These are phyloP conservation scores for Amanita thiersii DNA, from an alignment of 768 basidiomycete species.

Conservation along the genomic window DNA sequence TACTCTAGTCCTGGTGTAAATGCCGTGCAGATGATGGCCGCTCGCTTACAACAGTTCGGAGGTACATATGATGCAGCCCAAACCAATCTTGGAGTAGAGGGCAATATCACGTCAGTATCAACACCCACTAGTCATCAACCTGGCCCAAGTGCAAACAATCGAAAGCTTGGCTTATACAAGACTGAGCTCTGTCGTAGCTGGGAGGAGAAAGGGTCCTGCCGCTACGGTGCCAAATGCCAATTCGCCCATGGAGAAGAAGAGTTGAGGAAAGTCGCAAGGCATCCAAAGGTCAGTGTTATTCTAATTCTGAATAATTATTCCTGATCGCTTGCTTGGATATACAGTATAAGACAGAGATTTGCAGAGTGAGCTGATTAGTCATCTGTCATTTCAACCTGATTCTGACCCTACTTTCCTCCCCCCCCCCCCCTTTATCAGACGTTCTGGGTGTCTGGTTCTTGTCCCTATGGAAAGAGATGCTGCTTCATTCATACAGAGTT, in stretches of 20 bases:
- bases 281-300: conserved; percentile 65
- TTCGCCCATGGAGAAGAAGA: conserved; percentile 92
- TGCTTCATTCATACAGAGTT: conserved; percentile 92
- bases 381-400: conserved; percentile 8
- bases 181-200: conserved; percentile 86
- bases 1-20: conserved; percentile 49
- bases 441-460: conserved; percentile 91
- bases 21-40: conserved; percentile 49
- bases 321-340: conserved; percentile 11
- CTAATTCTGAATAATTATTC: conserved; percentile 6
- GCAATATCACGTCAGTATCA: conserved; percentile 26
- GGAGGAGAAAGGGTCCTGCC: conserved; percentile 85
- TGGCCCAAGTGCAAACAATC: conserved; percentile 86
- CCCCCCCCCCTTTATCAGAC: conserved; percentile 39
- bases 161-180: conserved; percentile 87
- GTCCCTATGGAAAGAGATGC: conserved; percentile 87
- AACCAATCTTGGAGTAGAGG: conserved; percentile 19
- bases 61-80: conserved; percentile 33
- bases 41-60: conserved; percentile 59
- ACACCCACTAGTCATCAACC: conserved; percentile 38
- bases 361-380: conserved; percentile 51
- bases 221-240: conserved; percentile 86
- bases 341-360: conserved; percentile 92
- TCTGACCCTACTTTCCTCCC: conserved; percentile 9
- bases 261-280: conserved; percentile 72